Base-by-base conservation (phyloP, 176 grass and related monocot genomes). In the Oryza longistaminata region DNA sequence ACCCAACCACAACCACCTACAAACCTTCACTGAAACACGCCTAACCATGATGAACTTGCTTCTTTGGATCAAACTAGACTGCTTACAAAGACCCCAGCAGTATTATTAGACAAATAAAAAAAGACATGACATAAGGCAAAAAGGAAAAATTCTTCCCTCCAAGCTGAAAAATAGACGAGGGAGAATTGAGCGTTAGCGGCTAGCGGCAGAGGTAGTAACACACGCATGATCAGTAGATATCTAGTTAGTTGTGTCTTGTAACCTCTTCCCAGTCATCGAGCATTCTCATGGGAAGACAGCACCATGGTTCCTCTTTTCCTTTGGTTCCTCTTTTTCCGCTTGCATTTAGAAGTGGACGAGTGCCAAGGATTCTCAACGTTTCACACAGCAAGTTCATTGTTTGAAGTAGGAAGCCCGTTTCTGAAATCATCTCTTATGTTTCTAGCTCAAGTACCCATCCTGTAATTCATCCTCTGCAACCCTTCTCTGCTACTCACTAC, bases 191-290 rank as follows among this genome's bases (percentile, higher is more conserved):
- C 22, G 29, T n/a, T 48, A 66, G 39, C 65, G 66, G 24, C 33
- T 66, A 11, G 66, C 3, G 7, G 73, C 35, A 35, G 58, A 81
- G 48, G 68, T 74, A 74, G 61, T 46, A 45, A 73, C 49, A 35
- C 24, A 83, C 33, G 46, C 25, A 83, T 21, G 3, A 70, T 61
- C 11, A 39, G 6, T 29, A 72, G 35, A 39, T 53, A 65, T 85
- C 64, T 70, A 50, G 22, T 19, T 76, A 85, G 34, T 70, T 73
- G 39, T 40, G 58, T 42, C 66, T 45, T 19, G 0, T 42, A 82
- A 81, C 62, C 52, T 66, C 86, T 79, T 83, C 91, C 89, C 94
- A 92, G 76, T 92, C 94, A 92, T 85, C 72, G 91, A 86, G 86
- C 29, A 26, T 37, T 62, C 89, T 97, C 94, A 48, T 86, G 85